Base-by-base conservation (phyloP, 371 early-diverging fungal species). In the Spraguea lophii region DNA sequence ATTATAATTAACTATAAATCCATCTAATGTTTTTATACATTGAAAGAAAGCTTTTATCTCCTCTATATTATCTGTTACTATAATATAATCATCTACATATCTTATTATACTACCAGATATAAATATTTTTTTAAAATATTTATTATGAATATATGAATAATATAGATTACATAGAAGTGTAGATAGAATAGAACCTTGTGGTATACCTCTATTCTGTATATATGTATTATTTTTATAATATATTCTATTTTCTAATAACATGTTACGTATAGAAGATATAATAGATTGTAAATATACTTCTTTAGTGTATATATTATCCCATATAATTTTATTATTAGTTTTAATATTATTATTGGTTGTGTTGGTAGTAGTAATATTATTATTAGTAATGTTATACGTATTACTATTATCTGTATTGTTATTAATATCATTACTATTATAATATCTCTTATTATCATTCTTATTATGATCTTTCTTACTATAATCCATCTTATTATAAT, bases 51-150 rank as follows among this genome's bases (percentile, higher is more conserved):
- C 36, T 32, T 32, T n/a, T 23, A 65, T 59, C 25, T 61, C 57
- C 17, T 50, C 17, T 36, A 40, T n/a, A 39, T 15, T 13, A 7
- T 39, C 12, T 3, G 44, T 49, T 1, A 61, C 42, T 2, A 65
- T 37, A 24, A 65, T 40, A 38, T 58, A 61, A 46, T 65, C 65
- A 50, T 65, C 65, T 1, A 62, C 52, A 52, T 52, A 65, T 19
- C 62, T 44, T 9, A 52, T 17, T 4, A 64, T 46, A 1, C 26
- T 57, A 1, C 61, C 61, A 13, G 54, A 21, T 32, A 50, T 57
- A 19, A 65, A 12, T 30, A 61, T 19, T 22, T 30, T 23, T 36
- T 61, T 43, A 30, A 65, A 61, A 46, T 50, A 53, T 37, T 23
- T 48, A 34, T 23, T 40, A 46, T 65, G 62, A 10, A 61, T 24